Base-by-base conservation (phyloP, 2,329 filamentous ascomycete genomes). In the Fusarium oligoseptatum region DNA sequence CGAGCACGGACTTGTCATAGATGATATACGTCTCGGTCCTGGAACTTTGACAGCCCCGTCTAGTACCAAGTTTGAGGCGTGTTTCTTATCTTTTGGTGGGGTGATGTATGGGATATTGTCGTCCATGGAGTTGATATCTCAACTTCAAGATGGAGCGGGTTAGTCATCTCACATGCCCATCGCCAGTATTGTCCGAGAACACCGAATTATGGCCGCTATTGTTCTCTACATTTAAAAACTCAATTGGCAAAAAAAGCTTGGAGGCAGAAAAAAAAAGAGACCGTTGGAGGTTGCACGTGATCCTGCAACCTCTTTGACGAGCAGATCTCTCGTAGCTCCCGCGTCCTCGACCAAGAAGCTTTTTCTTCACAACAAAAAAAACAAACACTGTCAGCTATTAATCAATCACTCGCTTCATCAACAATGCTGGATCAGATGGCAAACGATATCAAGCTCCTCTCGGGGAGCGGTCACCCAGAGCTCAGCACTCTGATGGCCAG, bases 391-490 rank as follows among this genome's bases (percentile, higher is more conserved):
- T 14, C 24, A 20, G 10, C 24, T 32, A 20, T 29, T 17, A 29
- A 52, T 32, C 17, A 52, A 52, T 52, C 24, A 37, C 22, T 20
- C 34, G 56, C 22, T 20, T 57, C 56, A 58, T 24, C 36, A 39
- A 37, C 56, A n/a, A 58, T 58, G 56, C n/a, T 36, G 52, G 52
- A 36, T 57, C 52, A 57, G 22, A 58, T 58, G 56, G 56, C 56
- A 22, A 58, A 58, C 56, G 56, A 58, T n/a, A 41, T 58, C 56
- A 58, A 58, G 56, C 56, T 55, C 45, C 15, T 45, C 20, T 48
- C 64, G 57, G 37, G 70, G 58, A 39, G 63, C 41, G 45, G 67
- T 50, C 24, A 75, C 8, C 34, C 34, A 6, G 56, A 58, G 34
- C 56, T 58, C 34, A 39, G 56, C n/a, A 24, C 56, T 17, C 22